Evolutionary conservation across 495 filamentous ascomycete genomes (phyloP), one percentile per base, ranked within the genome.

Genomic region (Ascodesmis nigricans): DNA sequence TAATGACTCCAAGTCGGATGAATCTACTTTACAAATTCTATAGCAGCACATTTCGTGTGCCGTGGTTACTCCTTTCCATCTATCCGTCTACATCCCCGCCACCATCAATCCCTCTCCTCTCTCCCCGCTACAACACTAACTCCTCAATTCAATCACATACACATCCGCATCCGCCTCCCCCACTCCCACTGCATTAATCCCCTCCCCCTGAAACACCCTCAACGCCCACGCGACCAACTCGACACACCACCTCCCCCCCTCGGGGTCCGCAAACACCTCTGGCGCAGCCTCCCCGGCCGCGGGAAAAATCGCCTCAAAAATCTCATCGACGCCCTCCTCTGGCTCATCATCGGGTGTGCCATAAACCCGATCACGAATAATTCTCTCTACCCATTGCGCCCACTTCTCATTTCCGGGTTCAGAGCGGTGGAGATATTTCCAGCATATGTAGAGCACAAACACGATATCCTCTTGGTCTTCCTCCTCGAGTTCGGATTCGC

Each of bases 381-480:
- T 28, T 0, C 8, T 18, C 11, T 28, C 33, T 1, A 43, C 20
- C 21, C 23, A 33, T 8, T 10, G 10, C n/a, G 22, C 24, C 35
- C 38, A 39, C 3, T 35, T 36, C 4, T n/a, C n/a, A n/a, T n/a
- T n/a, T n/a, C n/a, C n/a, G n/a, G 25, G 25, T 10, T 36, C 23
- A 5, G 35, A 21, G 0, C 33, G 20, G 3, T 21, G 5, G 4
- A 52, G 24, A 8, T 40, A 51, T 5, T 33, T 17, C 40, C 44
- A 46, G 16, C 48, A 51, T 4, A 52, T 26, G 9, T 31, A 46
- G n/a, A 52, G 25, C 10, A 46, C 45, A 19, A 47, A 36, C 9
- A 51, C 47, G 1, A 51, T 15, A 27, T 51, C 48, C 0, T 38
- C 47, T 14, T 47, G 44, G 5, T 41, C 48, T 3, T 23, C 33